Conservation (phyloP, 208 protist genomes). For the Naegleria lovaniensis region DNA sequence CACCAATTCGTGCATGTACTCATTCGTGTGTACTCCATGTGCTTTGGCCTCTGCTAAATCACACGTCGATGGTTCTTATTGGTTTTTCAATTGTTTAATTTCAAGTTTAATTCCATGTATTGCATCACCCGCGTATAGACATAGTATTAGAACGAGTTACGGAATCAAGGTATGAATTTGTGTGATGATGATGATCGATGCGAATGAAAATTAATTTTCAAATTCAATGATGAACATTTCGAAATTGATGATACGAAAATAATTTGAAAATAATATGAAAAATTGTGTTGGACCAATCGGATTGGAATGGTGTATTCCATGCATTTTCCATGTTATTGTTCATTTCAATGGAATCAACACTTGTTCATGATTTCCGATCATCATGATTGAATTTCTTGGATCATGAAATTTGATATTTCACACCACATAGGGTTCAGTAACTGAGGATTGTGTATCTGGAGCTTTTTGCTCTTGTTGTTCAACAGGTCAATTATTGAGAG, state of each 20-base stretch:
- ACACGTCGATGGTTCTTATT: constrained; percentile 1
- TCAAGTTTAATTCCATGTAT: not conserved
- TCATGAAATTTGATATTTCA: not conserved
- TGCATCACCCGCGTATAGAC: not conserved
- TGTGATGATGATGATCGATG: not conserved
- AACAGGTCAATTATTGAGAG: not conserved
- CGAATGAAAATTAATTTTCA: not conserved
- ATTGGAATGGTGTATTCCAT: too few species aligned
- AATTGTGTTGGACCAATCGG: too few species aligned
- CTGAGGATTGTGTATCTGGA: not conserved
- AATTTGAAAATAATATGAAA: too few species aligned
- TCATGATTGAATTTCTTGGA: not conserved
- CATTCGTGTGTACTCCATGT: not conserved
- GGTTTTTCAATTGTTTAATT: constrained; percentile 4
- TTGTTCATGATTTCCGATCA: too few species aligned
- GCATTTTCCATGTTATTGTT: too few species aligned
- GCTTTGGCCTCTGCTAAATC: not conserved
- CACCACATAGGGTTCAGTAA: not conserved
- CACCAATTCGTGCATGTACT: not conserved
- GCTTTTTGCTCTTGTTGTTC: not conserved
- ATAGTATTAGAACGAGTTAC: not conserved
- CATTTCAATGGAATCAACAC: too few species aligned
- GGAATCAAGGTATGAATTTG: not conserved
- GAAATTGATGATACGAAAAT: not conserved
- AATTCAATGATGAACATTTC: not conserved